Percentiles rank a stretch among this genome's conserved stretches.
Evolutionary conservation across 768 basidiomycete species (phyloP).

Genomic region (Fistulinella prunicolor): DNA sequence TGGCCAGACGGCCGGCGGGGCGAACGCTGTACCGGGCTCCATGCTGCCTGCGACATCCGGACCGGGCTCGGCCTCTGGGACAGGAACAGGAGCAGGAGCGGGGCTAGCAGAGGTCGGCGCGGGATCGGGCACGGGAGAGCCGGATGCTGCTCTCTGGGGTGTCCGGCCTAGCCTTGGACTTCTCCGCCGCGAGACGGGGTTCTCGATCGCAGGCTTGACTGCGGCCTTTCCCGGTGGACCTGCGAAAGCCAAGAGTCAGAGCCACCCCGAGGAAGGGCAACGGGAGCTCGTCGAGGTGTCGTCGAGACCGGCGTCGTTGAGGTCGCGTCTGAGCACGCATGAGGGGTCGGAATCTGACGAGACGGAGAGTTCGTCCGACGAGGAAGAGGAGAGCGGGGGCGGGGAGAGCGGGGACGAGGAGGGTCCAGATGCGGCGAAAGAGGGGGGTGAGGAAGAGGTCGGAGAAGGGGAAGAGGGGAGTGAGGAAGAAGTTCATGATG

Average conservation of each 20-base stretch:
- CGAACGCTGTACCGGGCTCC: conserved; percentile 15
- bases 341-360: conserved; percentile 20
- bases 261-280: conserved; percentile 39
- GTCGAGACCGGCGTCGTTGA: conserved; percentile 47
- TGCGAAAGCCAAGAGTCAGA: conserved; percentile 8
- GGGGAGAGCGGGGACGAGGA: conserved; percentile 26
- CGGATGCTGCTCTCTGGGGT: conserved; percentile 22
- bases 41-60: background rate
- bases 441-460: conserved; percentile 23
- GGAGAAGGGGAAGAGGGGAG: too few relatives aligned
- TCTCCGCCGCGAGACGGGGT: conserved; percentile 70
- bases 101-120: background rate
- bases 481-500: conserved; percentile 40
- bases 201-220: conserved; percentile 77
- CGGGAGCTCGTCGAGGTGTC: conserved; percentile 54
- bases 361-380: conserved; percentile 8
- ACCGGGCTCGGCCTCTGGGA: background rate
- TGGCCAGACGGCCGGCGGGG: conserved; percentile 23
- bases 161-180: conserved; percentile 59
- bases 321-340: conserved; percentile 21
- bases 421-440: too few relatives aligned
- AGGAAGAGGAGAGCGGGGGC: conserved; percentile 18
- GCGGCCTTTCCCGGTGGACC: conserved; percentile 52
- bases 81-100: background rate
- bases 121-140: background rate